Conservation (phyloP, 1,139 yeast species). For the Saccharomyces hybrid region DNA sequence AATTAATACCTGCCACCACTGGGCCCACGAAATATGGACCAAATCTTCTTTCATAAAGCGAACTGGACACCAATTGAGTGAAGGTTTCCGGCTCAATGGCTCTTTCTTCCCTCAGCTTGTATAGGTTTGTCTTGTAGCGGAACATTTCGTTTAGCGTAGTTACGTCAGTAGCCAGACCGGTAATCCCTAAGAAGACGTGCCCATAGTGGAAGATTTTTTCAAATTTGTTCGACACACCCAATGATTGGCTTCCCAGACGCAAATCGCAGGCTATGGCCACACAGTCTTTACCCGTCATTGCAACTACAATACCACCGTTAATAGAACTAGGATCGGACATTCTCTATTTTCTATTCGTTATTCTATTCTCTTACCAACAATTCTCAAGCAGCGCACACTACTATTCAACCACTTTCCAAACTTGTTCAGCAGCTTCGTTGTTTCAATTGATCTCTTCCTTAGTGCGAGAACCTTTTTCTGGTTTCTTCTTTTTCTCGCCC, state of each 20-base stretch:
- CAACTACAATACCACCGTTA: slow-evolving; percentile 89
- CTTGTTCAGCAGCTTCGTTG: not conserved
- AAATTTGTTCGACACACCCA: slow-evolving; percentile 86
- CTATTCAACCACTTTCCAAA: not conserved
- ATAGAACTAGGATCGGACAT: slow-evolving; percentile 51
- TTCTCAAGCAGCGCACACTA: not conserved
- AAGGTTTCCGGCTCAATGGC: slow-evolving; percentile 87
- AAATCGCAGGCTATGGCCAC: slow-evolving; percentile 96
- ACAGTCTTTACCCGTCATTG: slow-evolving; percentile 98
- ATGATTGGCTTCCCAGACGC: slow-evolving; percentile 87
- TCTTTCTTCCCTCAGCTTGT: slow-evolving; percentile 87
- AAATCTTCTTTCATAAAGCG: slow-evolving; percentile 84
- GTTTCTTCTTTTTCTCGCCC: not conserved
- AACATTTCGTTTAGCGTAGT: slow-evolving; percentile 75
- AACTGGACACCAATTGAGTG: slow-evolving; percentile 85
- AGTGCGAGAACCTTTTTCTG: not conserved
- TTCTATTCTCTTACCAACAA: not conserved
- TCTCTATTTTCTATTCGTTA: not conserved
- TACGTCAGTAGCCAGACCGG: slow-evolving; percentile 95
- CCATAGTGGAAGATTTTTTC: slow-evolving; percentile 87
- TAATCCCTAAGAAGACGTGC: slow-evolving; percentile 79
- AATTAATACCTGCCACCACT: slow-evolving; percentile 87
- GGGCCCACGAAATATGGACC: slow-evolving; percentile 98
- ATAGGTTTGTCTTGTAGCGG: slow-evolving; percentile 78
- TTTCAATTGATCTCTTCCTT: not conserved